Evolutionary conservation across 78 protist genomes (phyloP).

Genomic region (Dictyostelium purpureum): DNA sequence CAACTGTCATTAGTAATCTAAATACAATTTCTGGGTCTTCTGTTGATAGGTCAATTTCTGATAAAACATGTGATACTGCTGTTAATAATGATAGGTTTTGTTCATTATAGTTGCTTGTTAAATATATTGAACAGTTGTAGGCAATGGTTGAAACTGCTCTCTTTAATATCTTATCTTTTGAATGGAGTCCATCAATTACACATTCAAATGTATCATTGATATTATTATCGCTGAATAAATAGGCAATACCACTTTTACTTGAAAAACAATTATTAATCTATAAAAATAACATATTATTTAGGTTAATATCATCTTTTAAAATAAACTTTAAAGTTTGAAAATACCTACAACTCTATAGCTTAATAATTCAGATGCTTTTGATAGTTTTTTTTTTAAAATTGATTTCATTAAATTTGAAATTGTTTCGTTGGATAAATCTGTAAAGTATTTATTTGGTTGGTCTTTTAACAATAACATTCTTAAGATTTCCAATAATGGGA

Average conservation of each 20-base stretch:
- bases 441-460: not conserved
- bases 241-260: not conserved
- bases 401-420: not conserved
- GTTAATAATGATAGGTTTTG: constrained; percentile 9
- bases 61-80: constrained; percentile 2
- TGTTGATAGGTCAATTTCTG: not conserved
- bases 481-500: constrained; percentile 28
- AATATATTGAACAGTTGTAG: constrained; percentile 23
- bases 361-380: constrained; percentile 17
- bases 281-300: no score
- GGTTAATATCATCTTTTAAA: not conserved
- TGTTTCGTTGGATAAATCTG: not conserved
- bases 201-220: not conserved
- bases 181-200: constrained; percentile 18
- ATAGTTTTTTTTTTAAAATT: not conserved
- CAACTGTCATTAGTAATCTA: constrained; percentile 33
- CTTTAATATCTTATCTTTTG: constrained; percentile 31
- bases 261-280: constrained; percentile 52
- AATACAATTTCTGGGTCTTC: constrained; percentile 37
- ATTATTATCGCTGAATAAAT: not conserved
- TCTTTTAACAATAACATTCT: constrained; percentile 30
- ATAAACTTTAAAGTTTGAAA: not conserved
- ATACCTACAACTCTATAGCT: constrained; percentile 21
- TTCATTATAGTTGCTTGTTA: not conserved
- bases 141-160: constrained; percentile 19